These are phyloP conservation scores for Schizonepeta tenuifolia DNA, from an alignment of 257 asterid genomes.

Conservation along the genomic window DNA sequence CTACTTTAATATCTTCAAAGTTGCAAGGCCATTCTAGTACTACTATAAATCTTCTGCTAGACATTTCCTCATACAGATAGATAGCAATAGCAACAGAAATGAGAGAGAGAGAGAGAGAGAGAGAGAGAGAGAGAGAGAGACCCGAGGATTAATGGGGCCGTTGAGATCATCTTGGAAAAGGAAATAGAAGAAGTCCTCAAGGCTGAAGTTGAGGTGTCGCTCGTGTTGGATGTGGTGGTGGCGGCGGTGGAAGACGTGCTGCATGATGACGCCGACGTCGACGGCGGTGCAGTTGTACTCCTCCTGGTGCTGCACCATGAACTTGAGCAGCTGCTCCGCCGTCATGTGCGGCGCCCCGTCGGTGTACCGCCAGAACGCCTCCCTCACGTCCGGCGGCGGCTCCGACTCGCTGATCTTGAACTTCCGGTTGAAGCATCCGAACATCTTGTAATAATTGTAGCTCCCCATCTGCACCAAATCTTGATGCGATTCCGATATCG, in stretches of 20 bases:
- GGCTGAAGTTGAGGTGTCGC: slow-evolving; percentile 45
- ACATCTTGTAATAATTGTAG: slow-evolving; percentile 89
- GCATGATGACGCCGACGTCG: slow-evolving; percentile 68
- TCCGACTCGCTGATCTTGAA: slow-evolving; percentile 85
- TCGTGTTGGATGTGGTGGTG: slow-evolving; percentile 46
- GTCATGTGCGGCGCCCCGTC: slow-evolving; percentile 60
- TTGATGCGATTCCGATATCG: background rate
- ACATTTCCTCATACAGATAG: background rate
- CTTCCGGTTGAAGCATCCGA: slow-evolving; percentile 89
- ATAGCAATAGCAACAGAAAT: background rate
- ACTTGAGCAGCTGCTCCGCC: slow-evolving; percentile 62
- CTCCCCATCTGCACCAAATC: slow-evolving; percentile 84
- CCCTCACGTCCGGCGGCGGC: slow-evolving; percentile 90
- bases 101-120: too few species aligned
- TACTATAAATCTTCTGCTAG: background rate
- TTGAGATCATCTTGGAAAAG: slow-evolving; percentile 85
- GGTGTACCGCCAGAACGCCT: slow-evolving; percentile 61
- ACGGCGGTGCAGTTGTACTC: slow-evolving; percentile 53
- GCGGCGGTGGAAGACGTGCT: slow-evolving; percentile 52
- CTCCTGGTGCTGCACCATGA: slow-evolving; percentile 67
- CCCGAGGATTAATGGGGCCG: slow-evolving; percentile 75
- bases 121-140: slow-evolving; percentile 13
- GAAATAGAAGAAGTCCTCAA: slow-evolving; percentile 82
- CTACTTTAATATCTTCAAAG: background rate
- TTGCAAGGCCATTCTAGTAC: background rate